A percentile compares a stretch with the other conserved stretches of the same genome.
phyloP scores from a whole-genome alignment of 2,329 filamentous ascomycete species.

The Colletotrichum zoysiae region DNA sequence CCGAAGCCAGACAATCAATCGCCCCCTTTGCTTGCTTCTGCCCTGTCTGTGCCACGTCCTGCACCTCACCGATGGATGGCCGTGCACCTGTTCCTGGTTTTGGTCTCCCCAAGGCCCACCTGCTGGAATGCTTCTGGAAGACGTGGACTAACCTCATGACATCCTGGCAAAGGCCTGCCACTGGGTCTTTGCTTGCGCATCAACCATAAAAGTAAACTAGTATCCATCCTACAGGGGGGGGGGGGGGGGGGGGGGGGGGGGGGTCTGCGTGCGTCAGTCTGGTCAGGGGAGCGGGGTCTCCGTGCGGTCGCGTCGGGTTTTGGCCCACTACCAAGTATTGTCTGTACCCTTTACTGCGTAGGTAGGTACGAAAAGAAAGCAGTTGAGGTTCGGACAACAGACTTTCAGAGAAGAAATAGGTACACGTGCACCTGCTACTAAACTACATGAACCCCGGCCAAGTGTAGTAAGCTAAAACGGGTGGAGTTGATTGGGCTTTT shows the following conservation, averaged over 20 bases:
- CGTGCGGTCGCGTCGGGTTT: conserved; percentile 16
- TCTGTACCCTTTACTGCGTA: neutral
- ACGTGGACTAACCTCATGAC: conserved; percentile 23
- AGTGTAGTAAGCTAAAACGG: conserved; percentile 10
- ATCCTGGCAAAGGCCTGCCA: conserved; percentile 20
- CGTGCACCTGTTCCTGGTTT: conserved; percentile 17
- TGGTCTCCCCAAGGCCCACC: conserved; percentile 20
- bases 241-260: neutral
- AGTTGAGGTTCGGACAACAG: conserved; percentile 1
- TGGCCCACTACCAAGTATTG: neutral
- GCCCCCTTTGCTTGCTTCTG: conserved; percentile 7
- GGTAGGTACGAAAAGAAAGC: neutral
- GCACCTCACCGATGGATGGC: conserved; percentile 9
- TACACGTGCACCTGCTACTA: too few species aligned
- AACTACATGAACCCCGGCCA: too few species aligned
- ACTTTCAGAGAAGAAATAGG: conserved; percentile 5
- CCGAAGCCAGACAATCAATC: conserved; percentile 5
- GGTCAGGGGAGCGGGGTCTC: neutral
- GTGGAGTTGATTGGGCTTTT: neutral
- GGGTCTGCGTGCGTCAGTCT: neutral
- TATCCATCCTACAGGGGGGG: conserved; percentile 3
- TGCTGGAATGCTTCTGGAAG: conserved; percentile 39
- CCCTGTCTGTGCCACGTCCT: conserved; percentile 11
- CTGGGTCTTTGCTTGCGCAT: conserved; percentile 29
- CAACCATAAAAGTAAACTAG: neutral